These are phyloP conservation scores for Ogataea parapolymorpha DNA, from an alignment of 805 yeast species.

Conservation along the genomic window DNA sequence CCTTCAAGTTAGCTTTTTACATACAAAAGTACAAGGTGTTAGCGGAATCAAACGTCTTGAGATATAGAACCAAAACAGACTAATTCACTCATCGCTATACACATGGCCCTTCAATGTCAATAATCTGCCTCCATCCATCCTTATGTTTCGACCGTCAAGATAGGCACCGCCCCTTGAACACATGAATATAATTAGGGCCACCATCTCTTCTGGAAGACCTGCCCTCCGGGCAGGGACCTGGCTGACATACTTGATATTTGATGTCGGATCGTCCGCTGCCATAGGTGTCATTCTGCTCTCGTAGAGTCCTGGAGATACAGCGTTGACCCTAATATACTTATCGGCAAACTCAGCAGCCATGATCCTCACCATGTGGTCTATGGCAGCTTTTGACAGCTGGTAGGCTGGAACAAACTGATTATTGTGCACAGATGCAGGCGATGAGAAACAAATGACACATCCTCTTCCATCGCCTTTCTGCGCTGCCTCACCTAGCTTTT, in stretches of 20 bases:
- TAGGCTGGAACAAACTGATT: conserved; percentile 26
- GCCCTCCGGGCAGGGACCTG: conserved; percentile 23
- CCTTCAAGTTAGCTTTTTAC: no score
- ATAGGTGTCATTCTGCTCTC: conserved; percentile 25
- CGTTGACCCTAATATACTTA: conserved; percentile 24
- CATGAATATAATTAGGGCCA: conserved; percentile 18
- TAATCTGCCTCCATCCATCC: conserved; percentile 26
- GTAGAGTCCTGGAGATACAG: conserved; percentile 25
- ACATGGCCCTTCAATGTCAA: conserved; percentile 23
- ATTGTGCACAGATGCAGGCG: conserved; percentile 23
- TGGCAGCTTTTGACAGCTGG: conserved; percentile 21
- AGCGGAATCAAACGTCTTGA: no score
- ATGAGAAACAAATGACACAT: conserved; percentile 23
- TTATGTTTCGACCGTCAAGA: conserved; percentile 22
- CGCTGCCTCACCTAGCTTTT: conserved; percentile 24
- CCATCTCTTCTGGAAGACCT: conserved; percentile 22
- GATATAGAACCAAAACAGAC: no score
- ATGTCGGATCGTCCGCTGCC: conserved; percentile 19
- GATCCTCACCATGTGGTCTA: conserved; percentile 27
- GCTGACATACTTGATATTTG: conserved; percentile 19
- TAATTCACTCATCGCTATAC: conserved; percentile 21
- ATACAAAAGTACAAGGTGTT: no score
- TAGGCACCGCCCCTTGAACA: conserved; percentile 26
- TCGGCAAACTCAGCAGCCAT: conserved; percentile 28
- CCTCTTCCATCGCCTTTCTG: conserved; percentile 23